Evolutionary conservation across 306 rosid species (phyloP), one percentile per base, ranked within the genome.

Genomic region (Urtica urens): DNA sequence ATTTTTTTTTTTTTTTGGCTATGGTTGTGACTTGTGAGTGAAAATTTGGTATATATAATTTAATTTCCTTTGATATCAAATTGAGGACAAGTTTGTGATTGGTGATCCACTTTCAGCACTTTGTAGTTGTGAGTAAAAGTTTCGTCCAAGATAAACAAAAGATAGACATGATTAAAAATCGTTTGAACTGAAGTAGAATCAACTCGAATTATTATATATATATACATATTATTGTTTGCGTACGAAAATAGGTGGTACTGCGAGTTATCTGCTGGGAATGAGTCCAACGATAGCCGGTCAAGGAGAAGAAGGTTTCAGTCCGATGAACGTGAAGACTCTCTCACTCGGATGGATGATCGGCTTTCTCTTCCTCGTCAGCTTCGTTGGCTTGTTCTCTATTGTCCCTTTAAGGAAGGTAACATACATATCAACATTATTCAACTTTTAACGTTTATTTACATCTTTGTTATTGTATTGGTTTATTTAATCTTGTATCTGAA

Each of bases 241-340:
- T 4, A 33, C 39, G 22, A 37, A n/a, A 27, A 21, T 34, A 84
- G 94, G 94, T 60, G 94, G 94, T 23, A 80, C 81, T 23, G 92
- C 81, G 49, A 77, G 83, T 57, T 80, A 84, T 69, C 19, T 84
- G 17, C 66, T 80, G 49, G 92, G 72, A 1, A 84, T 84, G 94
- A 77, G 83, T 41, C 72, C 74, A n/a, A 18, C 23, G 10, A 53
- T 84, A 29, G 87, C 94, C 23, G 74, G 76, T 27, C 79, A 75
- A 45, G 86, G 46, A 27, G 69, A 64, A 11, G 78, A 22, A 46
- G 77, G 73, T 23, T 54, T 68, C 70, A 72, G 62, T 7, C 87
- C 81, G 14, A 55, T 44, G 12, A 84, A 84, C 50, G 57, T 70
- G 17, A 84, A 78, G 74, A 43, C 3, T 11, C 78, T 75, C 23